Percentiles rank a stretch among this genome's conserved stretches.
phyloP scores from a whole-genome alignment of 2,329 filamentous ascomycete species.

The Venturiaceae sp. region DNA sequence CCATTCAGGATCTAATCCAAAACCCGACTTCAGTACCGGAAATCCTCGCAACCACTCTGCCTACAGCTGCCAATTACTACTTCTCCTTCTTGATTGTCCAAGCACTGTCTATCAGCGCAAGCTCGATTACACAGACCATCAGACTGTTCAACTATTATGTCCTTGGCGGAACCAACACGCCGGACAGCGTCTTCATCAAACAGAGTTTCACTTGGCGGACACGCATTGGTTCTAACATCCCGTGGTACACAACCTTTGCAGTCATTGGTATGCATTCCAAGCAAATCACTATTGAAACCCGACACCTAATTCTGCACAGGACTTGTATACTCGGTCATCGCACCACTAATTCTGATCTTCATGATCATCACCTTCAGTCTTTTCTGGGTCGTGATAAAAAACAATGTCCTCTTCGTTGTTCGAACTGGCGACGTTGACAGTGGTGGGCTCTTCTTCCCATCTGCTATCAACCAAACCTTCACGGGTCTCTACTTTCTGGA shows the following conservation, averaged over 20 bases:
- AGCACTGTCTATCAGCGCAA: conserved; percentile 81
- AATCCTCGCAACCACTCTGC: conserved; percentile 68
- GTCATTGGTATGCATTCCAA: conserved; percentile 1
- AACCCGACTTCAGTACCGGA: conserved; percentile 60
- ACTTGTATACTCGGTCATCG: conserved; percentile 77
- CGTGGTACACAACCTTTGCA: conserved; percentile 8
- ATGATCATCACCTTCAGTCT: conserved; percentile 84
- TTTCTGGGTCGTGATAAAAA: conserved; percentile 92
- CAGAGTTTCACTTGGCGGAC: conserved; percentile 8
- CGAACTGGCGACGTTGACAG: conserved; percentile 84
- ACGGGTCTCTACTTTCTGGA: conserved; percentile 94
- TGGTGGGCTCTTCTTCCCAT: conserved; percentile 82
- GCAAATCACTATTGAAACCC: neutral
- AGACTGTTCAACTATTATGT: conserved; percentile 74
- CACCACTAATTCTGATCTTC: conserved; percentile 85
- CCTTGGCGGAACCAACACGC: conserved; percentile 44
- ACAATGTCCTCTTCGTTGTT: conserved; percentile 83
- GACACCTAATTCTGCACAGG: conserved; percentile 29
- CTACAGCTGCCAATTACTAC: conserved; percentile 89
- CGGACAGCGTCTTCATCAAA: conserved; percentile 7
- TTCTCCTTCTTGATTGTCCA: conserved; percentile 98
- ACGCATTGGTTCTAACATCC: conserved; percentile 6
- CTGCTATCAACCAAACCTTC: conserved; percentile 91
- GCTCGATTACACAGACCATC: conserved; percentile 73
- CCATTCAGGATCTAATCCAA: conserved; percentile 52